Evolutionary conservation across 2,329 filamentous ascomycete genomes (phyloP), one percentile per base, ranked within the genome.

Genomic region (Fusarium miscanthi): DNA sequence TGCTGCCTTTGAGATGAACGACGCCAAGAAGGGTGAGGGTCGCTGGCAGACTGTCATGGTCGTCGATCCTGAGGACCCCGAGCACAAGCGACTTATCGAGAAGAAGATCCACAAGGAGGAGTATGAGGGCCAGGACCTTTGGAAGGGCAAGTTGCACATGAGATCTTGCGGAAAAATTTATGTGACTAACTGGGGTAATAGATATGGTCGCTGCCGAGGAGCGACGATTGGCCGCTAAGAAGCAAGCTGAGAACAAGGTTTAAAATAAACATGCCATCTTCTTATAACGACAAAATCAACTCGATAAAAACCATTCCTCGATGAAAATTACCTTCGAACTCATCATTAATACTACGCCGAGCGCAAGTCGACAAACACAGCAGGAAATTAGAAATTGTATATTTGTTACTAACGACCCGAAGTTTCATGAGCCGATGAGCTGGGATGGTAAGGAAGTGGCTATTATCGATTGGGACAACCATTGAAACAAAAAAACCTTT

Each of bases 81-180:
- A 92, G 83, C 93, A 95, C 83, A 92, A 94, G 87, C 87, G 92
- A 77, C 81, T 94, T 74, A 93, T 97, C 75, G 93, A 97, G 88
- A 95, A 95, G 90, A 91, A 87, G 84, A 89, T 96, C 60, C 93
- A 97, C 81, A 93, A 94, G 84, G 94, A 97, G 86, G 87, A 93
- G 72, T 96, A 97, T 81, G 88, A 91, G 80, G 93, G 94, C 48
- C 93, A 97, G 85, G 95, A 98, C 82, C 87, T 98, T 78, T 99
- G 96, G 96, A 96, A 90, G 86, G 92, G 91, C 93, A 83, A 80
- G 90, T 54, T 31, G 7, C n/a, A 33, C 10, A 17, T 37, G 1
- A 21, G 6, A 33, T 19, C 4, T 8, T 14, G 4, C 9, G n/a
- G 49, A 9, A 27, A 19, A 33, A n/a, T 9, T 23, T 46, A 38